phyloP scores from a whole-genome alignment of 75 land plant species.

The Picea glauca region DNA sequence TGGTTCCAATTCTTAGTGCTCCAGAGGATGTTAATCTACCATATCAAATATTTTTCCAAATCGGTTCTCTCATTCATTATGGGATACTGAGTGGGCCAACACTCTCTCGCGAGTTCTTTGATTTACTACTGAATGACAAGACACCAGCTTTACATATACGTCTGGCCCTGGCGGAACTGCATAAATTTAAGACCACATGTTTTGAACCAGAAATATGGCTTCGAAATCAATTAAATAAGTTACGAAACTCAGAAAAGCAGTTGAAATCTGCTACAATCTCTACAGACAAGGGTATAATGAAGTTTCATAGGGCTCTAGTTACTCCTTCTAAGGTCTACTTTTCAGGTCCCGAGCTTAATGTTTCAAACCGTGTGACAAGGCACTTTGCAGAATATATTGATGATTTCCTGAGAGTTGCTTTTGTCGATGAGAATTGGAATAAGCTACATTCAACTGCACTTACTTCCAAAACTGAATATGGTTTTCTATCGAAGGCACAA shows the following conservation, averaged over 20 bases:
- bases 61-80: constrained; percentile 68
- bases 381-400: constrained; percentile 48
- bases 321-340: constrained; percentile 85
- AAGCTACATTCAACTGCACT: constrained; percentile 44
- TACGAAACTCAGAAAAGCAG: constrained; percentile 3
- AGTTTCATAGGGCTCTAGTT: constrained; percentile 57
- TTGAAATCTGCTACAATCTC: constrained; percentile 15
- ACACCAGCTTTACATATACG: constrained; percentile 25
- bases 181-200: constrained; percentile 39
- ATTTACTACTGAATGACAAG: constrained; percentile 27
- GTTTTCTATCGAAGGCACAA: constrained; percentile 28
- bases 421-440: constrained; percentile 82
- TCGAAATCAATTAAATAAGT: constrained; percentile 9
- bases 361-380: constrained; percentile 76
- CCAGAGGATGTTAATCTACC: constrained; percentile 18
- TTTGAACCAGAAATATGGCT: constrained; percentile 51
- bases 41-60: constrained; percentile 62
- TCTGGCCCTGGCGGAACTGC: constrained; percentile 48
- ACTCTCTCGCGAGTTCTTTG: constrained; percentile 44
- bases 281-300: constrained; percentile 44
- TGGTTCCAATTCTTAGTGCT: constrained; percentile 49
- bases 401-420: constrained; percentile 80
- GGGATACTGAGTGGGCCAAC: constrained; percentile 52
- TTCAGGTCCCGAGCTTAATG: constrained; percentile 80
- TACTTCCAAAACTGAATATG: constrained; percentile 23